These are phyloP conservation scores for Nidula niveotomentosa DNA, from an alignment of 1,284 basidiomycete species.

Conservation along the genomic window DNA sequence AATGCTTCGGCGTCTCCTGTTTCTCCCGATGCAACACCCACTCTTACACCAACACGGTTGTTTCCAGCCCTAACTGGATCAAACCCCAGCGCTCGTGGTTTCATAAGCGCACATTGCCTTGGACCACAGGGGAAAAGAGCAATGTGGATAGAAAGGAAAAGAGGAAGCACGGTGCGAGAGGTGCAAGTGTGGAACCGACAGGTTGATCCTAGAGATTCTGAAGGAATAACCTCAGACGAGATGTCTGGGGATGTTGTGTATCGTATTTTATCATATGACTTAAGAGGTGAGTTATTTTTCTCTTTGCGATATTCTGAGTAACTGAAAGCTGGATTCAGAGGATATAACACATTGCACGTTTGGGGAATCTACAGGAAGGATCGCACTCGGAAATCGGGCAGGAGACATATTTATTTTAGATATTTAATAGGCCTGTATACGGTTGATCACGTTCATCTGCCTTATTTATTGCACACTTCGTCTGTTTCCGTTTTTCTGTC, in stretches of 20 bases:
- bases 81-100: slow-evolving; percentile 25
- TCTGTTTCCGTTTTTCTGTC: too few relatives aligned
- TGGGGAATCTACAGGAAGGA: slow-evolving; percentile 35
- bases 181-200: slow-evolving; percentile 32
- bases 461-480: too few relatives aligned
- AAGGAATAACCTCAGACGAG: slow-evolving; percentile 7
- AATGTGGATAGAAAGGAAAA: slow-evolving; percentile 48
- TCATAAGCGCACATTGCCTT: slow-evolving; percentile 43
- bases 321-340: slow-evolving; percentile 7
- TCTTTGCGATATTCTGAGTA: background rate
- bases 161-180: slow-evolving; percentile 33
- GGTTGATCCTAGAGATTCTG: slow-evolving; percentile 2
- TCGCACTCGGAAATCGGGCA: slow-evolving; percentile 34
- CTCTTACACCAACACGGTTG: slow-evolving; percentile 4
- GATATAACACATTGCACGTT: slow-evolving; percentile 32
- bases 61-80: background rate
- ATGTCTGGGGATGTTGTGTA: background rate
- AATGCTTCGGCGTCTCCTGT: background rate
- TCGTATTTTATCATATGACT: slow-evolving; percentile 1
- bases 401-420: slow-evolving; percentile 24
- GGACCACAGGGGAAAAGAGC: slow-evolving; percentile 45
- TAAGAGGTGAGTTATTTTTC: slow-evolving; percentile 1
- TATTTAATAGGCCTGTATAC: too few relatives aligned
- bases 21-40: slow-evolving; percentile 1
- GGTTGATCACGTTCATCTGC: too few relatives aligned